These are phyloP conservation scores for Alternaria hordeiaustralica DNA, from an alignment of 2,329 filamentous ascomycete genomes.

Conservation along the genomic window DNA sequence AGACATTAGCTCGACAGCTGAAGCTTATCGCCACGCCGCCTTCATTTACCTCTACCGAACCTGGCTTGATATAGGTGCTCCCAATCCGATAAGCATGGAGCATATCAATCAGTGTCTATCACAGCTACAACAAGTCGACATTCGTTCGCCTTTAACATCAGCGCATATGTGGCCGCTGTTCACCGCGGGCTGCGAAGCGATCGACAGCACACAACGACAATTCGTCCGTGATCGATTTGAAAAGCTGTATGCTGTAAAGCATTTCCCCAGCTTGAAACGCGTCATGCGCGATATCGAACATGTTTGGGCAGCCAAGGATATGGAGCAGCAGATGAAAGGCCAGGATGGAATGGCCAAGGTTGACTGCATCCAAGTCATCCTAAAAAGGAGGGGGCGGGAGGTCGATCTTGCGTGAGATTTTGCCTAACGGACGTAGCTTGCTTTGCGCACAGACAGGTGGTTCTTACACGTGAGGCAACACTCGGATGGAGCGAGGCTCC, in stretches of 20 bases:
- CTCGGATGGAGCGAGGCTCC: too few relatives aligned
- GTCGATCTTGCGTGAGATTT: conserved; percentile 34
- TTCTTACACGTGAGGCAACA: too few relatives aligned
- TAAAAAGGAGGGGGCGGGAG: conserved; percentile 31
- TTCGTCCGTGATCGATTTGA: conserved; percentile 36
- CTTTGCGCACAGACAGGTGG: too few relatives aligned
- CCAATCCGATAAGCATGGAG: conserved; percentile 36
- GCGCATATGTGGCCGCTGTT: conserved; percentile 44
- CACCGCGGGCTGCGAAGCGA: conserved; percentile 40
- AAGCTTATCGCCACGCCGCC: conserved; percentile 41
- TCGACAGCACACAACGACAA: conserved; percentile 25
- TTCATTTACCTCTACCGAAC: conserved; percentile 45
- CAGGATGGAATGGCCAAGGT: conserved; percentile 36
- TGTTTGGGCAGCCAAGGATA: conserved; percentile 39
- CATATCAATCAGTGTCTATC: conserved; percentile 35
- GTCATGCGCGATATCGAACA: conserved; percentile 39
- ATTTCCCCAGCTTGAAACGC: conserved; percentile 33
- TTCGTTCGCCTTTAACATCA: conserved; percentile 32
- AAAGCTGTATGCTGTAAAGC: conserved; percentile 29
- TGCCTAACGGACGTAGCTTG: too few relatives aligned
- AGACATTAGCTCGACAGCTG: conserved; percentile 33
- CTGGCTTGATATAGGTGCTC: conserved; percentile 40
- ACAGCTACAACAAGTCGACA: conserved; percentile 21
- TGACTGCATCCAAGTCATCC: conserved; percentile 43
- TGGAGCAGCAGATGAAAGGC: conserved; percentile 27